Evolutionary conservation across 768 basidiomycete species (phyloP), one percentile per base, ranked within the genome.

Genomic region (Calocera cornea): DNA sequence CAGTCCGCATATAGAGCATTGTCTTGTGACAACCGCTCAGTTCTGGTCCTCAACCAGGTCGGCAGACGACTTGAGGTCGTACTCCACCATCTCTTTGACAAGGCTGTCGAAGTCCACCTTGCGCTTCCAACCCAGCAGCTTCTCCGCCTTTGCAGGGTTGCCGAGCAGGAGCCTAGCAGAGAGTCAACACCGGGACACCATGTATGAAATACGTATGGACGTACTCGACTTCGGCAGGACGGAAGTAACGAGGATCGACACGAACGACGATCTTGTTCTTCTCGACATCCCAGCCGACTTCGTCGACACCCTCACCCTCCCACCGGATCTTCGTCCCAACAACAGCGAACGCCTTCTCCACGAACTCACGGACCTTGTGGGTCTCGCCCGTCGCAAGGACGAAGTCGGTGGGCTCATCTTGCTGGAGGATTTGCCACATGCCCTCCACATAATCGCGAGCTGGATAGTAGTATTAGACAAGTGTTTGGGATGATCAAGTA

Each of bases 391-490:
- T 97, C 0, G 94, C 93, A 54, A 97, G 89, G 65, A 97, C 93
- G 73, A 90, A 98, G 78, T 98, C 95, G 11, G 93, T 86, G 0
- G 95, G 79, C 24, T 73, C 69, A 7, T 86, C 80, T 77, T 95
- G 92, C 77, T 98, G 95, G 50, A 97, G 86, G 86, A 98, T 93
- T 74, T 83, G 82, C 93, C 94, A 97, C 95, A 97, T 97, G 41
- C 95, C 95, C 78, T 97, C 95, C 11, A 97, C 89, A 75, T 95
- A 97, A 70, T 79, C 78, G 36, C 73, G 70, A n/a, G 78, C 73
- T 71, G 22, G 12, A n/a, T 27, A 19, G 34, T 40, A 5, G 24
- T 12, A 14, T 60, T 19, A 60, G 54, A 19, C 36, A n/a, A 41
- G 5, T 27, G 27, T 22, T 64, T 36, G 44, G 44, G 44, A 8